Evolutionary conservation across 1,139 yeast species (phyloP), one percentile per base, ranked within the genome.

Genomic region (Nakaseomyces delphensis): DNA sequence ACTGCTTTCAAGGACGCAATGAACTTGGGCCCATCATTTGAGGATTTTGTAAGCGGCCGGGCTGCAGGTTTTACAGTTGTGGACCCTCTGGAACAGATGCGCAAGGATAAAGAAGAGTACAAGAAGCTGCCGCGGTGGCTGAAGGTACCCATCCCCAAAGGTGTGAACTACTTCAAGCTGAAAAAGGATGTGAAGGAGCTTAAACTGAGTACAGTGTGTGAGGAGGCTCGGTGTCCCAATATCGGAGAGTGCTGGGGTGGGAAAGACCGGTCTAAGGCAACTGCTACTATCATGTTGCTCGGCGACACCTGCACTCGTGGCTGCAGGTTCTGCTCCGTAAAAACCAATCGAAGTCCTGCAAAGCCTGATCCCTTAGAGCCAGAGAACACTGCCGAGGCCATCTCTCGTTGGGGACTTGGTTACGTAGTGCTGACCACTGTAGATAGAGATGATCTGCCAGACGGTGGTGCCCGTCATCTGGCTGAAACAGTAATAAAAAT

Each of bases 231-330:
- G 58, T 93, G 99, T 66, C 99, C 99, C 15, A 93, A 93, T 62
- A 93, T 93, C 47, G 96, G 97, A 41, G 99, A 93, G 63, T 93
- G 99, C 66, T 93, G 99, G 99, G 97, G 98, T 43, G 98, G 98
- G 27, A 79, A 82, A 57, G 78, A 73, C 55, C 87, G 87, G 63
- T 74, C 89, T 5, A 93, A 85, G 56, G 96, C 98, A n/a, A 93
- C 99, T 3, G 98, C 98, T 4, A 93, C 99, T 3, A 91, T 93
- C 56, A 93, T 93, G 99, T 71, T 93, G 50, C 73, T 93, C 73
- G 99, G 99, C 47, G 98, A 93, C 58, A 91, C 98, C 0, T 93
- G 99, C 67, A 93, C 99, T 3, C 74, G 99, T 64, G 99, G 98
- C 10, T 93, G 99, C 62, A 74, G 99, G 49, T 93, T 93, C 67